These are phyloP conservation scores for Salvia rosmarinus DNA, from an alignment of 257 asterid genomes.

Conservation along the genomic window DNA sequence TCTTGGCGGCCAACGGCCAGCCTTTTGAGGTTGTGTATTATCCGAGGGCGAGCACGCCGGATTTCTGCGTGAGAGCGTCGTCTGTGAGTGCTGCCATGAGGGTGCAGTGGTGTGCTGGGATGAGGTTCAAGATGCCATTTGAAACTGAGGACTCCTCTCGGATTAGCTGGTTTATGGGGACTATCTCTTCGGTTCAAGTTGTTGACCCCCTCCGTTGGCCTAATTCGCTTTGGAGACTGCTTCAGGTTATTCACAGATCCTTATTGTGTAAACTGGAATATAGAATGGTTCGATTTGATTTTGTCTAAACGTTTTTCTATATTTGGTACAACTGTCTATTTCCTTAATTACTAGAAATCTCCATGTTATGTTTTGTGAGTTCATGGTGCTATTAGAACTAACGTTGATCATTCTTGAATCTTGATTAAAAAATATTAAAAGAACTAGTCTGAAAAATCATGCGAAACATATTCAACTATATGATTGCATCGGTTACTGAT, in stretches of 20 bases:
- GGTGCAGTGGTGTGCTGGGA: constrained; percentile 52
- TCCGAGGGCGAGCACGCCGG: constrained; percentile 57
- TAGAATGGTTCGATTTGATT: neutral
- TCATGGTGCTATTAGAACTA: neutral
- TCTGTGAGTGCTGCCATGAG: constrained; percentile 50
- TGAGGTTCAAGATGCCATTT: constrained; percentile 64
- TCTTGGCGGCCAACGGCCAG: constrained; percentile 52
- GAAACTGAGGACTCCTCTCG: constrained; percentile 58
- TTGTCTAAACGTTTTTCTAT: neutral
- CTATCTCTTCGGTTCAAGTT: constrained; percentile 47
- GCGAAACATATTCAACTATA: neutral
- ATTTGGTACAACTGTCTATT: neutral
- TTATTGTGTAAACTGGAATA: neutral
- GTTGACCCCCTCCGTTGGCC: constrained; percentile 61
- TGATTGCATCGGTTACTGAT: neutral
- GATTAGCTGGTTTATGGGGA: constrained; percentile 62
- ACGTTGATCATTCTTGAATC: constrained; percentile 2
- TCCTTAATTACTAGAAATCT: neutral
- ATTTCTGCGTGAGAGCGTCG: constrained; percentile 56
- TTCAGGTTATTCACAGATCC: constrained; percentile 46
- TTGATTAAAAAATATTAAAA: neutral
- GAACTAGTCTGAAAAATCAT: neutral
- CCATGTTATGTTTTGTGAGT: neutral
- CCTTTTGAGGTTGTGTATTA: constrained; percentile 58
- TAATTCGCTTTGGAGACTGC: constrained; percentile 56